These are phyloP conservation scores for Leccinum truebloodii DNA, from an alignment of 768 basidiomycete species.

Conservation along the genomic window DNA sequence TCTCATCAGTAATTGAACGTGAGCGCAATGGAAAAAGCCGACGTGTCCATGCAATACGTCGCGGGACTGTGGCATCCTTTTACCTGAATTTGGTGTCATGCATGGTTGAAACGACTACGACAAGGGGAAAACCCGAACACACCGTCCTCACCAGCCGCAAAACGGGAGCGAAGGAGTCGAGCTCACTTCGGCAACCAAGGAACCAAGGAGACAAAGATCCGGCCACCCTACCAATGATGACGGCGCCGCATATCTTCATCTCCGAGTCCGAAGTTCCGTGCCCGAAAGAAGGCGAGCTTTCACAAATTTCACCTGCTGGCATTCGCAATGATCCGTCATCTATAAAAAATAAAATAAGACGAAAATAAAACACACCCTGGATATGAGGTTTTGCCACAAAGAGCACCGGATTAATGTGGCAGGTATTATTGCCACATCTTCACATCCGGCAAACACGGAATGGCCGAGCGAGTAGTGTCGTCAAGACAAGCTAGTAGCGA, in stretches of 20 bases:
- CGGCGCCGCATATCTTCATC: neutral
- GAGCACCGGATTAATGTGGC: conserved; percentile 1
- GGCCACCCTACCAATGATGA: no score
- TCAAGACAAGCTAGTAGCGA: neutral
- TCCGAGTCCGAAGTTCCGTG: conserved; percentile 7
- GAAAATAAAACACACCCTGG: neutral
- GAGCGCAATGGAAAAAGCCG: conserved; percentile 6
- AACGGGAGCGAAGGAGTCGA: neutral
- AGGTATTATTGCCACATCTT: conserved; percentile 1
- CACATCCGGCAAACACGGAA: neutral
- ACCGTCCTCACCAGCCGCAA: no score
- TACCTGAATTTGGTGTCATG: neutral
- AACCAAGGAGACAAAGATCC: neutral
- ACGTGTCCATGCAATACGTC: conserved; percentile 1
- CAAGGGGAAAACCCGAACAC: neutral
- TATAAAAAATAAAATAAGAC: neutral
- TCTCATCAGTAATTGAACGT: neutral
- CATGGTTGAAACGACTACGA: neutral
- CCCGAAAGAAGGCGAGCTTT: conserved; percentile 7
- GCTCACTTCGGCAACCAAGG: neutral
- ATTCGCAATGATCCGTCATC: conserved; percentile 1
- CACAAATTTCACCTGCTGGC: neutral
- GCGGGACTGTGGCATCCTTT: neutral
- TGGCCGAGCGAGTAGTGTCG: neutral
- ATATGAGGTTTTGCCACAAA: neutral